These are phyloP conservation scores for Penicillium silybi DNA, from an alignment of 495 filamentous ascomycete genomes.

Conservation along the genomic window DNA sequence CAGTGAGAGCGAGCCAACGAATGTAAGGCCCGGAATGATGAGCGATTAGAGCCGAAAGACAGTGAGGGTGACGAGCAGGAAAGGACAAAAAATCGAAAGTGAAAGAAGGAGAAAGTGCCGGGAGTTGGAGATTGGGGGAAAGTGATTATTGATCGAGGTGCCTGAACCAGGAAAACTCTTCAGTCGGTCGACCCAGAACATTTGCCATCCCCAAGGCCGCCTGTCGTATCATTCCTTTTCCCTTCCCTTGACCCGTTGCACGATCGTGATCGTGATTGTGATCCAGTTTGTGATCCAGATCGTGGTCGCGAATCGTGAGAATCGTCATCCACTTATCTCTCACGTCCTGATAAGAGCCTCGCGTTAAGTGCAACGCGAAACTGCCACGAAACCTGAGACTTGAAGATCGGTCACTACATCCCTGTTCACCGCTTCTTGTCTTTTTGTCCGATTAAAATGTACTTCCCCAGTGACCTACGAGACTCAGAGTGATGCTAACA, in stretches of 20 bases:
- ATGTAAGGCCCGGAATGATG: not conserved
- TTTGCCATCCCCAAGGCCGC: conserved; percentile 7
- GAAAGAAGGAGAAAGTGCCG: conserved; percentile 4
- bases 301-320: not conserved
- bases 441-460: conserved; percentile 3
- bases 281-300: not conserved
- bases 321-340: conserved; percentile 6
- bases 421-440: not conserved
- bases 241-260: not conserved
- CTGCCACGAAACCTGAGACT: conserved; percentile 41
- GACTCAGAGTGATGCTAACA: conserved; percentile 11
- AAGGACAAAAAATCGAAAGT: not conserved
- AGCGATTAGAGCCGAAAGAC: not conserved
- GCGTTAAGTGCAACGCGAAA: conserved; percentile 52
- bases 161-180: conserved; percentile 29
- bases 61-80: conserved; percentile 1
- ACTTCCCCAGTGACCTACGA: not conserved
- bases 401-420: not conserved
- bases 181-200: conserved; percentile 5
- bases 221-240: not conserved
- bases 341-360: conserved; percentile 18
- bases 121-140: conserved; percentile 1
- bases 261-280: not conserved
- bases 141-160: conserved; percentile 18
- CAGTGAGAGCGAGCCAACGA: not conserved